phyloP scores from a whole-genome alignment of 1,284 basidiomycete genomes.

The Malassezia arunalokei region DNA sequence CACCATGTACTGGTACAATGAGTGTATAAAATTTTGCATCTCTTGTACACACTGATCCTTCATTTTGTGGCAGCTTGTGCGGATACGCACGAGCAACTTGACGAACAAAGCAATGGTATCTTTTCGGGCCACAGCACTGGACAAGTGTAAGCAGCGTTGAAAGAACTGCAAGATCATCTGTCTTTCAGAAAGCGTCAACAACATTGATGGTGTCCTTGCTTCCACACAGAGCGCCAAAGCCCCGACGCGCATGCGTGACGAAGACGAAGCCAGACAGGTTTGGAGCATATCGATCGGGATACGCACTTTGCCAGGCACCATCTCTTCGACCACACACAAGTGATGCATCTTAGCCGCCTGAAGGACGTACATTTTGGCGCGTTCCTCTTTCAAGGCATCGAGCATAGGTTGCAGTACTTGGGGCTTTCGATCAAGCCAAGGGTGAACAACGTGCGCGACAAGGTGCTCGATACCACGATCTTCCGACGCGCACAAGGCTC shows the following conservation, averaged over 20 bases:
- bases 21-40: slow-evolving; percentile 19
- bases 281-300: slow-evolving; percentile 20
- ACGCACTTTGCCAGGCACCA: slow-evolving; percentile 1
- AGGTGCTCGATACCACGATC: slow-evolving; percentile 11
- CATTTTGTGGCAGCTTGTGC: slow-evolving; percentile 25
- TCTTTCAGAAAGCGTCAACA: slow-evolving; percentile 19
- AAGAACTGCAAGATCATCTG: slow-evolving; percentile 24
- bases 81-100: slow-evolving; percentile 32
- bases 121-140: slow-evolving; percentile 27
- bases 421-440: slow-evolving; percentile 6
- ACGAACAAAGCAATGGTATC: slow-evolving; percentile 30
- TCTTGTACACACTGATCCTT: slow-evolving; percentile 15
- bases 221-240: slow-evolving; percentile 28
- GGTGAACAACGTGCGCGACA: slow-evolving; percentile 12
- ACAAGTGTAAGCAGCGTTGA: slow-evolving; percentile 16
- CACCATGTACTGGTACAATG: slow-evolving; percentile 18
- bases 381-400: neutral
- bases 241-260: slow-evolving; percentile 27
- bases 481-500: neutral
- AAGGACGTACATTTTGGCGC: slow-evolving; percentile 4
- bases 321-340: neutral
- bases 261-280: slow-evolving; percentile 23
- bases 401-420: neutral
- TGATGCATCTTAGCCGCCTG: slow-evolving; percentile 10
- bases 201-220: slow-evolving; percentile 25